phyloP scores from a whole-genome alignment of 2,329 filamentous ascomycete species.

The Beauveria australis region DNA sequence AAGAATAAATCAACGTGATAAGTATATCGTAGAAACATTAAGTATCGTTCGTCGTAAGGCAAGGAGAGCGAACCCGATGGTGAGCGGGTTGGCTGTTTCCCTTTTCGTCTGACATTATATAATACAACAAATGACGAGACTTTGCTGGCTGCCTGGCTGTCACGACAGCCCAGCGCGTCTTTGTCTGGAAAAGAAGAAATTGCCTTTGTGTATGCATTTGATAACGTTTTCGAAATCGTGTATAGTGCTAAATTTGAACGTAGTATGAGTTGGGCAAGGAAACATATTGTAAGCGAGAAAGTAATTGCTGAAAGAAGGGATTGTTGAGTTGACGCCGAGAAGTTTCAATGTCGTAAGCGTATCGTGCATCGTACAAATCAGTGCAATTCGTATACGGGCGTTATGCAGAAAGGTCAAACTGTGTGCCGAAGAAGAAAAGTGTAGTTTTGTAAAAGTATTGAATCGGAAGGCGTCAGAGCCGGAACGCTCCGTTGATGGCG shows the following conservation, averaged over 20 bases:
- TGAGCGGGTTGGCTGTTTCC: not conserved
- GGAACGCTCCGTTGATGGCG: not conserved
- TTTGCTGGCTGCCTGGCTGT: not conserved
- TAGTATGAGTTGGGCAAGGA: not conserved
- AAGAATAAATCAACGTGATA: not conserved
- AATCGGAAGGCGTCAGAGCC: not conserved
- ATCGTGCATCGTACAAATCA: not conserved
- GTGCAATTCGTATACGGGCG: not conserved
- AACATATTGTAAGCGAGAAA: conserved; percentile 11
- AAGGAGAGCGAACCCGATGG: not conserved
- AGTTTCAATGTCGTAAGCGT: not conserved
- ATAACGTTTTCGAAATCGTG: not conserved
- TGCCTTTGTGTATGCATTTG: not conserved
- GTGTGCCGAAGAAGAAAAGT: not conserved
- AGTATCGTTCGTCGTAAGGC: not conserved
- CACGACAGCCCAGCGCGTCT: not conserved
- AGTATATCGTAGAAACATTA: conserved; percentile 2
- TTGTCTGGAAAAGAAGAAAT: not conserved
- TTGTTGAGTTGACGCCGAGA: not conserved
- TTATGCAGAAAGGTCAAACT: not conserved
- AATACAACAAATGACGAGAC: not conserved
- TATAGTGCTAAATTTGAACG: not conserved
- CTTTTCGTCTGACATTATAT: conserved; percentile 1
- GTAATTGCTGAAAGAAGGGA: conserved; percentile 7
- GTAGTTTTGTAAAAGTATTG: not conserved